Conservation (phyloP, 2,329 filamentous ascomycete species). For the Gaeumannomyces sp. region DNA sequence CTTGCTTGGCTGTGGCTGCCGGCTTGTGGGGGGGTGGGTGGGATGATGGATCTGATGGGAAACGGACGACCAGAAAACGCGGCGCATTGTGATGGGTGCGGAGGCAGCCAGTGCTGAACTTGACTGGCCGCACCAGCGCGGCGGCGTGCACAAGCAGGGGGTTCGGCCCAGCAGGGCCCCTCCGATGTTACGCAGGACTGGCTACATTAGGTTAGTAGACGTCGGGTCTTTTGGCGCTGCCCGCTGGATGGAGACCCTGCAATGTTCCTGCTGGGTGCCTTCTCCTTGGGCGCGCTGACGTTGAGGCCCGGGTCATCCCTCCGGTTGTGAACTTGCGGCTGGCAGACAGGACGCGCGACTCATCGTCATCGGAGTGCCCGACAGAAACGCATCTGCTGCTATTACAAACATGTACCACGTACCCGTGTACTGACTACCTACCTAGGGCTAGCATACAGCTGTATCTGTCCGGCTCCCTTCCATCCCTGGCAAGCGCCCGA, state of each 20-base stretch:
- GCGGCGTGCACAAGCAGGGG: neutral
- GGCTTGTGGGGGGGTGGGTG: neutral
- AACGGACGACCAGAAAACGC: neutral
- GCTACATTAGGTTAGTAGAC: neutral
- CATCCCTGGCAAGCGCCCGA: too few relatives aligned
- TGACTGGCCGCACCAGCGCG: neutral
- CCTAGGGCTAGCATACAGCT: neutral
- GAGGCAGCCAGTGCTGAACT: neutral
- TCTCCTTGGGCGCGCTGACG: too few relatives aligned
- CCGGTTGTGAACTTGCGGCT: neutral
- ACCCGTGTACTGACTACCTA: too few relatives aligned
- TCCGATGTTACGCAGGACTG: neutral
- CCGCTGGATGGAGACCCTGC: too few relatives aligned
- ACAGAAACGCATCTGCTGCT: neutral
- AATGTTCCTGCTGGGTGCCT: too few relatives aligned
- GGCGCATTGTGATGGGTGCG: constrained; percentile 1
- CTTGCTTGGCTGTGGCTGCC: neutral
- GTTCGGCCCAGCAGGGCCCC: neutral
- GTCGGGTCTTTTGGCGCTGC: neutral
- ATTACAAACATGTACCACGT: neutral
- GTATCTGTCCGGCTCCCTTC: too few relatives aligned
- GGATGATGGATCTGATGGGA: neutral
- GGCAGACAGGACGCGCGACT: neutral
- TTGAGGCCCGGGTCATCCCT: too few relatives aligned
- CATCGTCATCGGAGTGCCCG: neutral